Evolutionary conservation across 1,139 yeast species (phyloP).

Genomic region (Candida sanyaensis): DNA sequence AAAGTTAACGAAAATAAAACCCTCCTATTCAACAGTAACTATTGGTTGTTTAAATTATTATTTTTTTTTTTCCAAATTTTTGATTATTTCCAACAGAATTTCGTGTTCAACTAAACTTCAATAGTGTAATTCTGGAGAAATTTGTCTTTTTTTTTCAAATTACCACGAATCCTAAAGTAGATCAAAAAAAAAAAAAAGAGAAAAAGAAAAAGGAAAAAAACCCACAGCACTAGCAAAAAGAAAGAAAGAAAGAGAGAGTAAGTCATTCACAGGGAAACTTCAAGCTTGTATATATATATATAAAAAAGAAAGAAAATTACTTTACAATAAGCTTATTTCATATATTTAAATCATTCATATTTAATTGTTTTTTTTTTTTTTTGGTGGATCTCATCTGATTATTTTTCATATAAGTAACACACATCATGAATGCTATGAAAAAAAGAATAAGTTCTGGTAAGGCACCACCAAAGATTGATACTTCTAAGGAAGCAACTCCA

Average conservation of each 20-base stretch:
- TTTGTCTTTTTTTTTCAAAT: not conserved
- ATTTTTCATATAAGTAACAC: not conserved
- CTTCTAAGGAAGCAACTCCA: conserved; percentile 8
- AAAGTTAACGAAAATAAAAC: too few species aligned
- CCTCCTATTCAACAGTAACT: too few species aligned
- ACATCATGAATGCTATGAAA: conserved; percentile 23
- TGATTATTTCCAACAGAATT: too few species aligned
- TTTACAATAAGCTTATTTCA: not conserved
- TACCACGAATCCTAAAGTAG: not conserved
- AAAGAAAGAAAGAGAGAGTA: not conserved
- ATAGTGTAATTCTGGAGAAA: not conserved
- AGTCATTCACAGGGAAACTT: not conserved
- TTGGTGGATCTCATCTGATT: not conserved
- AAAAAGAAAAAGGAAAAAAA: too few species aligned
- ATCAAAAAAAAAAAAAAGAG: not conserved
- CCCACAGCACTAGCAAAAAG: not conserved
- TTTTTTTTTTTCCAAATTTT: too few species aligned
- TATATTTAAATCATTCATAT: not conserved
- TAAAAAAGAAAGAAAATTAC: not conserved
- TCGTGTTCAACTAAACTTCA: not conserved
- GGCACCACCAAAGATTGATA: conserved; percentile 9
- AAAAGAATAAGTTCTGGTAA: conserved; percentile 21
- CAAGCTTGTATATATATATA: not conserved
- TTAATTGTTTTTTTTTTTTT: too few species aligned
- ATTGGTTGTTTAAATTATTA: too few species aligned